phyloP scores from a whole-genome alignment of 2,329 filamentous ascomycete species.

The Cucurbitaria berberidis region DNA sequence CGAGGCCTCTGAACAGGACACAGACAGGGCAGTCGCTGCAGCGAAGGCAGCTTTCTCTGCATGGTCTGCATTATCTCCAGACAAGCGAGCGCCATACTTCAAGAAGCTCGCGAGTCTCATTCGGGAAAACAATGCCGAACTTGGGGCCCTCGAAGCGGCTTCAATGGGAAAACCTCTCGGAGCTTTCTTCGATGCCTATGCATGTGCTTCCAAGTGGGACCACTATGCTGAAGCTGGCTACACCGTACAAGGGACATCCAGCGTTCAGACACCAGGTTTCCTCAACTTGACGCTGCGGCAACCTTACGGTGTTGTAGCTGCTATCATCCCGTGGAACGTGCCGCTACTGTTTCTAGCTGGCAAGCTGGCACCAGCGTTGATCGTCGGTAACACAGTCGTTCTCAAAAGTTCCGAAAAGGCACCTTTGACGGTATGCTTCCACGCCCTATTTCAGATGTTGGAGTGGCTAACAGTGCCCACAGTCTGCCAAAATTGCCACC shows the following conservation, averaged over 20 bases:
- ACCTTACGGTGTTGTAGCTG: conserved; percentile 78
- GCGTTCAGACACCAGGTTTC: conserved; percentile 44
- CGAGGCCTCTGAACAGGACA: conserved; percentile 52
- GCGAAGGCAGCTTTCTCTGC: conserved; percentile 71
- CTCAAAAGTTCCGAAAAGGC: conserved; percentile 43
- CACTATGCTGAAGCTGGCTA: conserved; percentile 73
- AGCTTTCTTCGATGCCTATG: conserved; percentile 77
- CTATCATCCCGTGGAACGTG: conserved; percentile 71
- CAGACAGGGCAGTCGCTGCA: conserved; percentile 73
- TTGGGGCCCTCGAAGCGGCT: conserved; percentile 81
- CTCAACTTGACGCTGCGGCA: conserved; percentile 76
- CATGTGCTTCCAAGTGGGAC: conserved; percentile 81
- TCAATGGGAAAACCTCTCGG: conserved; percentile 87
- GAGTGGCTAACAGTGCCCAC: conserved; percentile 67
- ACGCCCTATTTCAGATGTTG: conserved; percentile 36
- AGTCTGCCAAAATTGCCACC: conserved; percentile 78
- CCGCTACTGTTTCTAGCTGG: conserved; percentile 35
- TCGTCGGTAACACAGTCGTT: conserved; percentile 43
- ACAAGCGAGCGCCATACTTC: conserved; percentile 36
- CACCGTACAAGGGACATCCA: conserved; percentile 85
- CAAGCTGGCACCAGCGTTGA: conserved; percentile 41
- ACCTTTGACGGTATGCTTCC: conserved; percentile 77
- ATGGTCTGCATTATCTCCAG: conserved; percentile 65
- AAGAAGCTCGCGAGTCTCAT: conserved; percentile 75
- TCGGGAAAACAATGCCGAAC: conserved; percentile 78